phyloP scores from a whole-genome alignment of 78 protist species.

The Trichosphaerium sp. region DNA sequence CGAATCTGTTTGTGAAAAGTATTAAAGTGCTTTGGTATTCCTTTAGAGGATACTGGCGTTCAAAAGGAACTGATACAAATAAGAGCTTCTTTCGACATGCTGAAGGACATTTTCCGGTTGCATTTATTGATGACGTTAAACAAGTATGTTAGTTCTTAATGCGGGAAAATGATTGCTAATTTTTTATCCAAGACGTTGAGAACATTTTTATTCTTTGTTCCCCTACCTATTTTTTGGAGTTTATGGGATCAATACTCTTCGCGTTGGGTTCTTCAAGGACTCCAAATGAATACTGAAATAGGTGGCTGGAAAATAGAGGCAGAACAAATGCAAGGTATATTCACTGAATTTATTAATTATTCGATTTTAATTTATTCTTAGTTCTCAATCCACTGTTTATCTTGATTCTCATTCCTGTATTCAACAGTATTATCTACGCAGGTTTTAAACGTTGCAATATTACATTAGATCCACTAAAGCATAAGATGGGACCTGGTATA shows the following conservation, averaged over 20 bases:
- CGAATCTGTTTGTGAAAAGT: slow-evolving; percentile 8
- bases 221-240: slow-evolving; percentile 58
- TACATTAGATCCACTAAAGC: slow-evolving; percentile 13
- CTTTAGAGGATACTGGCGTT: too few relatives aligned
- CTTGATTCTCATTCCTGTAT: slow-evolving; percentile 36
- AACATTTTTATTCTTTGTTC: neutral
- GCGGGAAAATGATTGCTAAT: too few relatives aligned
- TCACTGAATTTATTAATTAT: too few relatives aligned
- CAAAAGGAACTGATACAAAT: too few relatives aligned
- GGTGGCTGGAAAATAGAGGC: slow-evolving; percentile 12
- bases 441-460: neutral
- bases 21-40: neutral
- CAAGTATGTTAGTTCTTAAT: too few relatives aligned
- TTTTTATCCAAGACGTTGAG: too few relatives aligned
- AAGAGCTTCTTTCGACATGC: too few relatives aligned
- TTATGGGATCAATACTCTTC: slow-evolving; percentile 43
- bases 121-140: neutral
- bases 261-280: slow-evolving; percentile 42
- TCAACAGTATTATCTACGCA: slow-evolving; percentile 38
- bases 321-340: slow-evolving; percentile 61
- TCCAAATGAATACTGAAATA: slow-evolving; percentile 8
- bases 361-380: too few relatives aligned
- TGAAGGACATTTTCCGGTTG: neutral
- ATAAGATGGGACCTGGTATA: slow-evolving; percentile 62
- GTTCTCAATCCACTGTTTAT: slow-evolving; percentile 44